phyloP scores from a whole-genome alignment of 1,284 basidiomycete species.

The Microstroma glucosiphilum region DNA sequence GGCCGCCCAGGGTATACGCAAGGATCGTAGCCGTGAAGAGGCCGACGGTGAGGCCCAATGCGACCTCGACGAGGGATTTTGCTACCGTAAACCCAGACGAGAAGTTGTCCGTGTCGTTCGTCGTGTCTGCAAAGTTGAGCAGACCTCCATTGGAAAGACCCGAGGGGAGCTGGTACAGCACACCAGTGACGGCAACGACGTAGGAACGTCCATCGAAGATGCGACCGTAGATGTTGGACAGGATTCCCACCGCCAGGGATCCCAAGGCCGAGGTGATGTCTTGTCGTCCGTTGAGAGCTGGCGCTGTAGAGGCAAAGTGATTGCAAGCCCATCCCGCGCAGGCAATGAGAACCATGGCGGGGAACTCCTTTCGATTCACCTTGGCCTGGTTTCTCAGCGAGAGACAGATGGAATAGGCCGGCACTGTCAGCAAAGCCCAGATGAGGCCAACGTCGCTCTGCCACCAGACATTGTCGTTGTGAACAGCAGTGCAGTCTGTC shows the following conservation, averaged over 20 bases:
- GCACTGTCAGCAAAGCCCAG: constrained; percentile 66
- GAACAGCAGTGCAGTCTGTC: constrained; percentile 17
- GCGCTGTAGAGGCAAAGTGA: constrained; percentile 25
- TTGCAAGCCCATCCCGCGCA: constrained; percentile 64
- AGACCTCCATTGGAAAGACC: constrained; percentile 72
- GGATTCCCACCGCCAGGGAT: constrained; percentile 71
- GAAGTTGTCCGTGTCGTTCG: constrained; percentile 13
- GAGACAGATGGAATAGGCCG: constrained; percentile 67
- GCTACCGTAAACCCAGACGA: constrained; percentile 28
- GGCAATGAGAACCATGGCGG: constrained; percentile 63
- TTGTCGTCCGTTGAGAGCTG: constrained; percentile 22
- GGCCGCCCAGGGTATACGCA: constrained; percentile 37
- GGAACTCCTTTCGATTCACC: constrained; percentile 64
- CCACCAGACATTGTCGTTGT: constrained; percentile 33
- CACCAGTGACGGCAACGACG: constrained; percentile 60
- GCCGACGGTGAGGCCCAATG: constrained; percentile 46
- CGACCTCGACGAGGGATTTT: constrained; percentile 37
- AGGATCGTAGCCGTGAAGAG: constrained; percentile 44
- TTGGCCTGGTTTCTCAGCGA: constrained; percentile 69
- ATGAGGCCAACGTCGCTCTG: constrained; percentile 53
- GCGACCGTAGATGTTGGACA: constrained; percentile 75
- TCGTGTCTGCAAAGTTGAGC: constrained; percentile 60
- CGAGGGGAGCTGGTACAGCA: constrained; percentile 79
- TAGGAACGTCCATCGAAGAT: constrained; percentile 72
- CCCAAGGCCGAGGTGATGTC: constrained; percentile 55